Base-by-base conservation (phyloP, 306 rosid species). In the Trifolium subterraneum region DNA sequence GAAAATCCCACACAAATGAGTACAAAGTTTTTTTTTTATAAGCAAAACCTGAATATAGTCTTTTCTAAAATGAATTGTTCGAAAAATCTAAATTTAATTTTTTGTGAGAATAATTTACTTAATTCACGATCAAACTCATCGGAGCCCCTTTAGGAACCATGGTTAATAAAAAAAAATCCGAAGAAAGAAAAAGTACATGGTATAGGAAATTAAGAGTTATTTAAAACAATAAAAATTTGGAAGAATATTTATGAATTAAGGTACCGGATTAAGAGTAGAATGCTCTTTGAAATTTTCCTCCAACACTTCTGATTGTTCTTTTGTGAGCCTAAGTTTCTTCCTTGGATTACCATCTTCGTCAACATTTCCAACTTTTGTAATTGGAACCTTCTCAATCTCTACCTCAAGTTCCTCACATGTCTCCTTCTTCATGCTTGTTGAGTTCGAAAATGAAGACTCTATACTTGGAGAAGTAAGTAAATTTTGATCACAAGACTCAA, bases 251-350 rank as follows among this genome's bases (percentile, higher is more conserved):
- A 23, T 56, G 35, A 56, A 18, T 38, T 14, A 38, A 11, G 15
- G 22, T 88, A 94, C 97, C 42, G 94, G 91, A 77, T 83, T 88
- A 74, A 92, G 97, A 68, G 90, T 90, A 44, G 95, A 62, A 59
- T 84, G 77, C 10, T 84, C 71, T 69, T 19, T 80, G 78, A 80
- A 84, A 22, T 74, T 86, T 55, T 88, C 96, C 76, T 93, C 97
- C 50, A 93, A 83, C 16, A 89, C 60, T 47, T 87, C 81, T 0
- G 98, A 84, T 82, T 93, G 98, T 64, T 91, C 76, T 84, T 86
- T 89, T 3, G 91, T 83, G 48, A 93, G 93, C 78, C 98, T 82
- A n/a, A 93, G 96, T 80, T 93, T 93, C 86, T 91, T 93, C 68
- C 97, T 84, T 15, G 89, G 88, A 66, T 84, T 86, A 35, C 83